A percentile compares a stretch with the other conserved stretches of the same genome.
Conservation (phyloP, 306 rosid genomes). For the Prunus campanulata region DNA sequence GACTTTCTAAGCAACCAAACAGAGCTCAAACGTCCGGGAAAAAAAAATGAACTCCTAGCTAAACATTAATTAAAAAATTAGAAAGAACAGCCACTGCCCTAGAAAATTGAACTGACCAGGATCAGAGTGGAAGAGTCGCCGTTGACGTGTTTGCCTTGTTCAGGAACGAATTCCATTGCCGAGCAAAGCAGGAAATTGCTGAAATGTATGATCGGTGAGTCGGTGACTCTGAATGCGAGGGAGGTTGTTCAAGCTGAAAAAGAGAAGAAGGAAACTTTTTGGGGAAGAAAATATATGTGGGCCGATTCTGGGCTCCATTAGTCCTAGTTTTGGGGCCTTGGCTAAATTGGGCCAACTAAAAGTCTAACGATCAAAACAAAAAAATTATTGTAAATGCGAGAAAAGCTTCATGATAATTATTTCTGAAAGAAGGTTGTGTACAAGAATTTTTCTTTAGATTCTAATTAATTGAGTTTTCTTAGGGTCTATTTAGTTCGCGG, state of each 20-base stretch:
- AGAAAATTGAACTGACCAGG: conserved; percentile 50
- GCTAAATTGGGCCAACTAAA: background rate
- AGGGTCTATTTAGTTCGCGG: too few relatives aligned
- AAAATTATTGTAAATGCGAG: too few relatives aligned
- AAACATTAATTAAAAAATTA: background rate
- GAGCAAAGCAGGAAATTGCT: background rate
- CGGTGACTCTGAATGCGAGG: background rate
- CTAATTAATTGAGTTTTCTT: too few relatives aligned
- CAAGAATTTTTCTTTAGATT: too few relatives aligned
- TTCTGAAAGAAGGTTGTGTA: too few relatives aligned
- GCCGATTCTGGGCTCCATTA: background rate
- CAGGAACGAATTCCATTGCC: conserved; percentile 61
- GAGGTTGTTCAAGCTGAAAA: conserved; percentile 21
- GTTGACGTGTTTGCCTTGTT: conserved; percentile 47
- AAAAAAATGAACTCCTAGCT: background rate
- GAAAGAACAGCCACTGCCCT: conserved; percentile 2
- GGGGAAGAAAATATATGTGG: background rate
- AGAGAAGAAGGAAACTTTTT: background rate
- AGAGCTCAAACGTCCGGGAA: background rate
- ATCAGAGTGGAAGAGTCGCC: conserved; percentile 65
- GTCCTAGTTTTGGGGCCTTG: background rate
- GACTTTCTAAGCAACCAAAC: background rate
- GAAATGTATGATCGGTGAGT: conserved; percentile 1
- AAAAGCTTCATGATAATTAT: too few relatives aligned
- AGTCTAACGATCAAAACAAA: too few relatives aligned